phyloP scores from a whole-genome alignment of 1,139 yeast species.

The Lodderomyces margitis region DNA sequence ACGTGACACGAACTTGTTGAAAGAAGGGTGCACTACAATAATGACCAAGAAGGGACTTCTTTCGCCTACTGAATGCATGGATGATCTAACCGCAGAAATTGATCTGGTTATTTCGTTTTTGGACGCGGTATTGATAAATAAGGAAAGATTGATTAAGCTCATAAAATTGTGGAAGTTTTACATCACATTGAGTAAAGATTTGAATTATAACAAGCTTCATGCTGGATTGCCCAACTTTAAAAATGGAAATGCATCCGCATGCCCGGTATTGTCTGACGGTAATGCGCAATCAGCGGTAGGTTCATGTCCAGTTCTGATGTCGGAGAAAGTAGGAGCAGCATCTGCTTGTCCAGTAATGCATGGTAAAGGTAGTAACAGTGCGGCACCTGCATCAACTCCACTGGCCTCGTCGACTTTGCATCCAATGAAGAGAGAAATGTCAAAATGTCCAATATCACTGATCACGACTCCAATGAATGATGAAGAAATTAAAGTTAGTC shows the following conservation, averaged over 20 bases:
- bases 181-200: slow-evolving; percentile 32
- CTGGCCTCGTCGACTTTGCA: not conserved
- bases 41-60: not conserved
- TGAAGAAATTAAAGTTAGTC: slow-evolving; percentile 12
- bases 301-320: slow-evolving; percentile 1
- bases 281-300: slow-evolving; percentile 1
- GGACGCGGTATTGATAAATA: slow-evolving; percentile 14
- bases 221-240: slow-evolving; percentile 32
- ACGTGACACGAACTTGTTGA: slow-evolving; percentile 2
- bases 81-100: slow-evolving; percentile 1
- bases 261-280: slow-evolving; percentile 14
- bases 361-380: not conserved
- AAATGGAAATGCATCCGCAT: slow-evolving; percentile 8
- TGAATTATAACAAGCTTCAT: slow-evolving; percentile 37
- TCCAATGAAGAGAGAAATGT: slow-evolving; percentile 13
- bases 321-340: not conserved
- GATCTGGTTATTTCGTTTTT: slow-evolving; percentile 6
- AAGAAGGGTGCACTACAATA: slow-evolving; percentile 4
- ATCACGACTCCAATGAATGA: slow-evolving; percentile 25
- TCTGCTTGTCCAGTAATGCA: slow-evolving; percentile 5
- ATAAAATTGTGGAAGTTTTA: slow-evolving; percentile 44
- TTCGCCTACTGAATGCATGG: slow-evolving; percentile 4
- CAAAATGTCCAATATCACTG: slow-evolving; percentile 33
- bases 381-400: not conserved
- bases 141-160: slow-evolving; percentile 26